Percentiles rank a stretch among this genome's conserved stretches.
These are phyloP conservation scores for Emericellopsis cladophorae DNA, from an alignment of 2,329 filamentous ascomycete species.

Conservation along the genomic window DNA sequence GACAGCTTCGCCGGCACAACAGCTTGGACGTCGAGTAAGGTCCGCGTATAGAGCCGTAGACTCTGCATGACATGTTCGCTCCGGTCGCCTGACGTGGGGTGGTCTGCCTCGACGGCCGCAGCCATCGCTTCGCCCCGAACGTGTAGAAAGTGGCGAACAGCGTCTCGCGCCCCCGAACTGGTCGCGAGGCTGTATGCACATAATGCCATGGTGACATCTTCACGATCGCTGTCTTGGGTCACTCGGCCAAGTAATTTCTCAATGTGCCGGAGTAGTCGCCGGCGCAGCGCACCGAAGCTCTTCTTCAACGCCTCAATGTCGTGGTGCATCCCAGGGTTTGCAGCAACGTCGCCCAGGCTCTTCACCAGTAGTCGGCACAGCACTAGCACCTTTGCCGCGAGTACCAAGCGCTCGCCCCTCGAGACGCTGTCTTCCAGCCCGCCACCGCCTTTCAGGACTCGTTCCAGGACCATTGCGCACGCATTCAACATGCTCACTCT, in stretches of 20 bases:
- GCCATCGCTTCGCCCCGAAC: slow-evolving; percentile 59
- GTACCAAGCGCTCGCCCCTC: slow-evolving; percentile 36
- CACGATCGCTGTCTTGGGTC: slow-evolving; percentile 34
- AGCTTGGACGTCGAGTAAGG: slow-evolving; percentile 63
- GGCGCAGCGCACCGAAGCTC: slow-evolving; percentile 48
- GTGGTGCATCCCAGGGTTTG: slow-evolving; percentile 17
- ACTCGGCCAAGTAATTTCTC: slow-evolving; percentile 53
- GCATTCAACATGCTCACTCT: slow-evolving; percentile 31
- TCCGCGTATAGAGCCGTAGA: slow-evolving; percentile 62
- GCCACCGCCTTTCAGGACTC: slow-evolving; percentile 30
- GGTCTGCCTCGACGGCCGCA: slow-evolving; percentile 41
- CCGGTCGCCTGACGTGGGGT: slow-evolving; percentile 24
- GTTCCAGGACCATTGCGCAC: slow-evolving; percentile 34
- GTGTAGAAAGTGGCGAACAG: slow-evolving; percentile 65
- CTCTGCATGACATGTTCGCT: slow-evolving; percentile 45
- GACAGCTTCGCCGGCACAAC: slow-evolving; percentile 62
- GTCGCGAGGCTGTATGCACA: slow-evolving; percentile 74
- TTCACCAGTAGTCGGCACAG: slow-evolving; percentile 65
- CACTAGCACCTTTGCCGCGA: slow-evolving; percentile 61
- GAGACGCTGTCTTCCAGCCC: slow-evolving; percentile 14
- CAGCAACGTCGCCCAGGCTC: slow-evolving; percentile 43
- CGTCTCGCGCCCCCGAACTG: slow-evolving; percentile 68
- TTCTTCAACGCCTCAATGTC: slow-evolving; percentile 49
- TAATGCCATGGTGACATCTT: slow-evolving; percentile 57
- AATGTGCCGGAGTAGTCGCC: slow-evolving; percentile 52